Evolutionary conservation across 2,329 filamentous ascomycete genomes (phyloP).

Genomic region (Pseudopyrenochaeta lycopersici): DNA sequence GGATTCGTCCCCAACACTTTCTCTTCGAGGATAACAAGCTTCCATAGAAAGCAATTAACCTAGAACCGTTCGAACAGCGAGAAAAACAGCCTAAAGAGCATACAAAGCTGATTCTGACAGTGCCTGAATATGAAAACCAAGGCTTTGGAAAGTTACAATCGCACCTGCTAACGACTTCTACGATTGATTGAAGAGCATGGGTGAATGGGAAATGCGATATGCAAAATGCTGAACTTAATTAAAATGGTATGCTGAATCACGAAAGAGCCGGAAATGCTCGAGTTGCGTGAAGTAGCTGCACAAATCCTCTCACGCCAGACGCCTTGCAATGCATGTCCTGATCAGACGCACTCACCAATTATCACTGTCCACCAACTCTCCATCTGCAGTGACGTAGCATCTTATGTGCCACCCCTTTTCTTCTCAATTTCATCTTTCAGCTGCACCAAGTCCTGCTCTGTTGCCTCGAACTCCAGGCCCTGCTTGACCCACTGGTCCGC

Average conservation of each 20-base stretch:
- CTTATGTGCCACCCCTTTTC: constrained; percentile 42
- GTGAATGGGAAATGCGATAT: not conserved
- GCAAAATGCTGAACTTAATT: not conserved
- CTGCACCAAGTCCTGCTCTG: constrained; percentile 50
- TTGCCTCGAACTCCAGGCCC: constrained; percentile 84
- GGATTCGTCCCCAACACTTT: too few relatives aligned
- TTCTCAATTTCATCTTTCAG: constrained; percentile 57
- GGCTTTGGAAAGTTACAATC: too few relatives aligned
- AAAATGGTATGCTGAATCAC: constrained; percentile 8
- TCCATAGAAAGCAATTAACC: too few relatives aligned
- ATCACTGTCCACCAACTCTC: too few relatives aligned
- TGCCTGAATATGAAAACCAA: too few relatives aligned
- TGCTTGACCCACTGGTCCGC: constrained; percentile 79
- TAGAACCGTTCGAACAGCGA: too few relatives aligned
- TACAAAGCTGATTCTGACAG: too few relatives aligned
- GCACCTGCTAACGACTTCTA: too few relatives aligned
- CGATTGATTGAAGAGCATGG: not conserved
- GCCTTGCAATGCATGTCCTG: constrained; percentile 30
- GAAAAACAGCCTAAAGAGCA: too few relatives aligned
- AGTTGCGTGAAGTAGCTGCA: too few relatives aligned
- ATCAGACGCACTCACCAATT: constrained; percentile 1
- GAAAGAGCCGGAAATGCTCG: not conserved
- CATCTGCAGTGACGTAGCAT: not conserved
- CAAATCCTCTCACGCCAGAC: constrained; percentile 18
- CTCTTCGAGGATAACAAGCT: too few relatives aligned